Conservation (phyloP, 495 filamentous ascomycete genomes). For the Terfezia boudieri region DNA sequence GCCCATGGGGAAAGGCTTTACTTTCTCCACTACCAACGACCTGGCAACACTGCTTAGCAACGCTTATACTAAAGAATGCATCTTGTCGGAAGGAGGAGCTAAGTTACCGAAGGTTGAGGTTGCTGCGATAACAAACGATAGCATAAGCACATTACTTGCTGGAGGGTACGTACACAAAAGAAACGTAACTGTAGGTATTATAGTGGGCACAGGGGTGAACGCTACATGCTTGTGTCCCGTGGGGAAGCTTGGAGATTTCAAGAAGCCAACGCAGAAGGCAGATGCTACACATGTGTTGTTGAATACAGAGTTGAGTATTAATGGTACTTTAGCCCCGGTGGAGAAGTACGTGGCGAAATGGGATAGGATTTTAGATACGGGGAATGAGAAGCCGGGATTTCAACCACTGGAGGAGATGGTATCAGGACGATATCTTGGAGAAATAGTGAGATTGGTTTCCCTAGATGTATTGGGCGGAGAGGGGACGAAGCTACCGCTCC, state of each 20-base stretch:
- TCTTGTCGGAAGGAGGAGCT: slow-evolving; percentile 20
- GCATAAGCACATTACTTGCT: slow-evolving; percentile 57
- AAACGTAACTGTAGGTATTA: slow-evolving; percentile 49
- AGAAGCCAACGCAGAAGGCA: slow-evolving; percentile 21
- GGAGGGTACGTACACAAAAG: slow-evolving; percentile 41
- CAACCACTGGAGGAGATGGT: slow-evolving; percentile 83
- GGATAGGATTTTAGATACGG: slow-evolving; percentile 42
- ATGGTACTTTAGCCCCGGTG: slow-evolving; percentile 44
- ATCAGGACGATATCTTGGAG: slow-evolving; percentile 59
- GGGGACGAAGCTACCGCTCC: slow-evolving; percentile 1
- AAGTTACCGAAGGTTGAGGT: slow-evolving; percentile 44
- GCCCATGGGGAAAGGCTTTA: slow-evolving; percentile 78
- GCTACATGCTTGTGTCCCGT: slow-evolving; percentile 52
- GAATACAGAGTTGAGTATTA: slow-evolving; percentile 76
- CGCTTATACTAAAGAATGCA: slow-evolving; percentile 33
- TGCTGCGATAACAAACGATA: slow-evolving; percentile 59
- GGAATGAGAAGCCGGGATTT: slow-evolving; percentile 51
- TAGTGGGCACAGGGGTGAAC: slow-evolving; percentile 67
- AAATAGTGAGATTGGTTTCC: slow-evolving; percentile 51
- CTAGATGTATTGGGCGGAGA: slow-evolving; percentile 33
- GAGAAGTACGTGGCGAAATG: slow-evolving; percentile 45
- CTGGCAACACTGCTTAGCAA: slow-evolving; percentile 42
- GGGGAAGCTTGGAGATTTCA: slow-evolving; percentile 38
- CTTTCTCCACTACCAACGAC: slow-evolving; percentile 43
- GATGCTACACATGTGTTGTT: slow-evolving; percentile 33